Conservation (phyloP, 2,329 filamentous ascomycete species). For the Metarhizium album region DNA sequence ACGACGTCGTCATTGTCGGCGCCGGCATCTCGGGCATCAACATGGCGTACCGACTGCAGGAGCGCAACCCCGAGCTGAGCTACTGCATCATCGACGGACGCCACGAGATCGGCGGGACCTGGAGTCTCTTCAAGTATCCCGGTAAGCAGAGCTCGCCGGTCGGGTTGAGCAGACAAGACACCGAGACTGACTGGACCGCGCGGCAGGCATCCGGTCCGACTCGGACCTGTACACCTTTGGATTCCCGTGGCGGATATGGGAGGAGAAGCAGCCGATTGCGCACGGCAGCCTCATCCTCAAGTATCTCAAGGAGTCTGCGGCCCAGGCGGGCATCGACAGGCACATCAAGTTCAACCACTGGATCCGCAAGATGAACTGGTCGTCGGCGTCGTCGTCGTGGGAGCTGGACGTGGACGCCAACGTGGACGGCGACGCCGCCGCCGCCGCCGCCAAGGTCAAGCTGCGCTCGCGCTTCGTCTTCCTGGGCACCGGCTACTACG, state of each 20-base stretch:
- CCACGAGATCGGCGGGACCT: constrained; percentile 57
- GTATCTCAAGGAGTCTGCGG: constrained; percentile 40
- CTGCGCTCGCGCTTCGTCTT: constrained; percentile 43
- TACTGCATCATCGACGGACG: constrained; percentile 58
- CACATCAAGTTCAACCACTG: constrained; percentile 38
- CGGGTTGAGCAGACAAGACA: no score
- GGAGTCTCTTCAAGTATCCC: constrained; percentile 64
- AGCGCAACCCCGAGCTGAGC: constrained; percentile 37
- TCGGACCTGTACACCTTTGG: constrained; percentile 47
- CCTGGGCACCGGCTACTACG: constrained; percentile 55
- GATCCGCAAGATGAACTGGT: constrained; percentile 39
- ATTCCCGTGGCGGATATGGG: constrained; percentile 62
- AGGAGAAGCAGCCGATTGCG: constrained; percentile 37
- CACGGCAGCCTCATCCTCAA: constrained; percentile 35
- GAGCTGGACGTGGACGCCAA: constrained; percentile 28
- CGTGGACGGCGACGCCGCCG: no score
- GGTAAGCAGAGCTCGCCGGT: constrained; percentile 20
- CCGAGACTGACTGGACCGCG: neutral
- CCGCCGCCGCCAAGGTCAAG: constrained; percentile 8
- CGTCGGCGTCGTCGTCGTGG: constrained; percentile 42
- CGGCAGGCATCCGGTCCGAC: constrained; percentile 50
- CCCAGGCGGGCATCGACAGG: constrained; percentile 24
- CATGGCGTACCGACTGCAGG: constrained; percentile 52
- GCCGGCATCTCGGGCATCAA: constrained; percentile 63
- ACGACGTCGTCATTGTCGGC: constrained; percentile 54